phyloP scores from a whole-genome alignment of 1,284 basidiomycete genomes.

The Singerocomus rubriflavus region DNA sequence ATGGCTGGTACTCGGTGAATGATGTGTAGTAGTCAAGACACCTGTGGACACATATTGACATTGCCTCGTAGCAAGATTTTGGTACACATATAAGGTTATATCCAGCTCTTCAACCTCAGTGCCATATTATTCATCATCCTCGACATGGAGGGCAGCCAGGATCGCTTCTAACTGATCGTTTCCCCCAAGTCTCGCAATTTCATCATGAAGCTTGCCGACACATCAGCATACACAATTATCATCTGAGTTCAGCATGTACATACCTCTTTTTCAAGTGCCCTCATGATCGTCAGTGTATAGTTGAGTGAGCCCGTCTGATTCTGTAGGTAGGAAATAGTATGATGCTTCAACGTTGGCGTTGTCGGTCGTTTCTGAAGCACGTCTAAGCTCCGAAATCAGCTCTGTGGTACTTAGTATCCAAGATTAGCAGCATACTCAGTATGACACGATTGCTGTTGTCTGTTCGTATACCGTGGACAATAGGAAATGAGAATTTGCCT shows the following conservation, averaged over 20 bases:
- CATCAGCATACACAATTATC: not conserved
- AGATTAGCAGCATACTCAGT: constrained; percentile 59
- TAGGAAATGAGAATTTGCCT: constrained; percentile 95
- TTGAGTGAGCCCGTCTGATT: constrained; percentile 67
- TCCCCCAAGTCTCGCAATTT: constrained; percentile 28
- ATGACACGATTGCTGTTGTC: constrained; percentile 74
- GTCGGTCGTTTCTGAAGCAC: constrained; percentile 85
- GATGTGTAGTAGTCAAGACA: no score
- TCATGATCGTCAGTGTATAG: constrained; percentile 62
- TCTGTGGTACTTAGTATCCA: not conserved
- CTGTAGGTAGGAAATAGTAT: constrained; percentile 76
- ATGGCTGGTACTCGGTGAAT: no score
- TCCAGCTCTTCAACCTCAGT: not conserved
- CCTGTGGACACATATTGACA: not conserved
- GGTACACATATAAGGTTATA: not conserved
- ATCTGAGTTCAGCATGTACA: constrained; percentile 4
- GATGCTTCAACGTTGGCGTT: constrained; percentile 74
- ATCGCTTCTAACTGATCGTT: constrained; percentile 30
- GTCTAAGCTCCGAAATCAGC: constrained; percentile 45
- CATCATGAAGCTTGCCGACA: constrained; percentile 27
- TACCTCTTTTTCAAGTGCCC: constrained; percentile 51
- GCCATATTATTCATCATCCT: constrained; percentile 4
- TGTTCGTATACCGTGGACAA: constrained; percentile 85
- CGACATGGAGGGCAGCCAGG: constrained; percentile 26
- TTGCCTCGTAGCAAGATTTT: not conserved